Conservation (phyloP, 305 asterid species). For the Fraxinus sp. region DNA sequence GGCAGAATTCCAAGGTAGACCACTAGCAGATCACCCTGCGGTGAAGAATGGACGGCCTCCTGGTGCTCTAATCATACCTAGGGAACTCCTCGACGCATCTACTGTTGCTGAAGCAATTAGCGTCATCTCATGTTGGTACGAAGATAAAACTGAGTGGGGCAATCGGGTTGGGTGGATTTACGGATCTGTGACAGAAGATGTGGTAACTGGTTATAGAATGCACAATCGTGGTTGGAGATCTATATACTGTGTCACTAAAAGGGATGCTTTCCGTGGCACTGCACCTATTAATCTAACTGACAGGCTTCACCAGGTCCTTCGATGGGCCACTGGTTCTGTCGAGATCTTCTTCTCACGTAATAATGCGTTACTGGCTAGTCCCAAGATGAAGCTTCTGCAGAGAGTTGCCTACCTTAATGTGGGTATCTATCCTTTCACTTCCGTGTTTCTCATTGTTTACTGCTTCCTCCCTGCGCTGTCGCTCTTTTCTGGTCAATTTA, state of each 20-base stretch:
- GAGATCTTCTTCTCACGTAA: background rate
- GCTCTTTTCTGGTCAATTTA: background rate
- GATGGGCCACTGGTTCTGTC: background rate
- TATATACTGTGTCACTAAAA: background rate
- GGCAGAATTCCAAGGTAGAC: conserved; percentile 1
- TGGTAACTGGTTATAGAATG: conserved; percentile 1
- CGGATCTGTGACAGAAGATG: background rate
- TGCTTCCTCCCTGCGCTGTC: background rate
- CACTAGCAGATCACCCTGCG: background rate
- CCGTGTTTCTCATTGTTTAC: background rate
- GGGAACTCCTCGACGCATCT: background rate
- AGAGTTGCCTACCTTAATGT: background rate
- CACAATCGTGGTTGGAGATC: background rate
- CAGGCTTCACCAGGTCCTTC: conserved; percentile 2
- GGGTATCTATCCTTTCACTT: background rate
- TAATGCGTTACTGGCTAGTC: background rate
- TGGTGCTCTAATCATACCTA: background rate
- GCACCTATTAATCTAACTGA: background rate
- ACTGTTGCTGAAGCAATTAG: background rate
- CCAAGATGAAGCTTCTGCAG: background rate
- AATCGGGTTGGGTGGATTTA: background rate
- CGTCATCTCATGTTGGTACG: background rate
- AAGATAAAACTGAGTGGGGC: background rate
- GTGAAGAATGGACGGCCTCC: background rate
- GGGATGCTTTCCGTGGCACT: background rate